Evolutionary conservation across 495 filamentous ascomycete species (phyloP).

Genomic region (Lasiosphaeria miniovina): DNA sequence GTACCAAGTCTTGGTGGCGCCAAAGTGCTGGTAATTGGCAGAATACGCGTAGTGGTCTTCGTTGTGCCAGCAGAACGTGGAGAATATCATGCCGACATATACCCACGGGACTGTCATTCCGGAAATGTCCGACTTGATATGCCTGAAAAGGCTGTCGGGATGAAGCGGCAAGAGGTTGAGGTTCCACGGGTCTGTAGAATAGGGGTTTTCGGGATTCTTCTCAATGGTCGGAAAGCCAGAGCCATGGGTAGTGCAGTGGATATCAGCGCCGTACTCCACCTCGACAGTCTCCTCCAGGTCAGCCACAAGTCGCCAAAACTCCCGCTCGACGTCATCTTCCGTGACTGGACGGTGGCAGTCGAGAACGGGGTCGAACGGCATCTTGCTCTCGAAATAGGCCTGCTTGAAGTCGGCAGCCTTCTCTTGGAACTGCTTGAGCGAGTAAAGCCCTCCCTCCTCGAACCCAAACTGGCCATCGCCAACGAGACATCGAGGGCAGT

Average conservation of each 20-base stretch:
- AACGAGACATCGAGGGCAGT: constrained; percentile 92
- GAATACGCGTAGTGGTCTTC: constrained; percentile 99
- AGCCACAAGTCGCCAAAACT: constrained; percentile 95
- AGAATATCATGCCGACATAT: constrained; percentile 99
- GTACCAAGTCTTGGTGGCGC: constrained; percentile 99
- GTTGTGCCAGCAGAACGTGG: constrained; percentile 99
- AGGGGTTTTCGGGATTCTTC: constrained; percentile 78
- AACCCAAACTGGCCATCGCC: constrained; percentile 97
- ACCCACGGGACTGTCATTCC: constrained; percentile 99
- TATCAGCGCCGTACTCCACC: constrained; percentile 97
- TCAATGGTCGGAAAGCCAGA: constrained; percentile 97
- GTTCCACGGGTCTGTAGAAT: constrained; percentile 92
- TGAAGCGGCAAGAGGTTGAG: constrained; percentile 90
- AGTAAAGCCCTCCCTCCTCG: constrained; percentile 95
- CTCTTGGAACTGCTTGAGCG: constrained; percentile 92
- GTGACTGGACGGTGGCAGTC: constrained; percentile 76
- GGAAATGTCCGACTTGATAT: constrained; percentile 98
- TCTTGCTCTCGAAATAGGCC: constrained; percentile 83
- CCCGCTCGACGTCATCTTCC: constrained; percentile 93
- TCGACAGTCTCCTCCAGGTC: constrained; percentile 93
- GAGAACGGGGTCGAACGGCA: constrained; percentile 82
- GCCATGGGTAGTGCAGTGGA: constrained; percentile 96
- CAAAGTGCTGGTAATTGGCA: constrained; percentile 98
- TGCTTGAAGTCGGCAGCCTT: constrained; percentile 94
- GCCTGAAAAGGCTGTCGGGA: constrained; percentile 86